A percentile compares a stretch with the other conserved stretches of the same genome.
phyloP scores from a whole-genome alignment of 257 asterid species.

The Coffea eugenioides region DNA sequence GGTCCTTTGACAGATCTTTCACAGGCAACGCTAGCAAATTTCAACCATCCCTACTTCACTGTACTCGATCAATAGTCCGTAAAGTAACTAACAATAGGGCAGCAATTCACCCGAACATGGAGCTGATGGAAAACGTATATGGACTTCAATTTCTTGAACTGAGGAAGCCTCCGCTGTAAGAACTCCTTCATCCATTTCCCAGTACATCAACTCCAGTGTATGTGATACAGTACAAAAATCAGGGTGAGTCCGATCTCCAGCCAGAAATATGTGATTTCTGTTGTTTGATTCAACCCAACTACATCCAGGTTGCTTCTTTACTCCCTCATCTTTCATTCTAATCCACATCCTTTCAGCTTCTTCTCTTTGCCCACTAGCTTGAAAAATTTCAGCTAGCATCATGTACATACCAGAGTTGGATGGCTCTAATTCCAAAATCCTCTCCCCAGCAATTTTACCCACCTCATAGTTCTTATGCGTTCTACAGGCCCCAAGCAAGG shows the following conservation, averaged over 20 bases:
- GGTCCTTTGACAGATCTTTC: neutral
- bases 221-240: slow-evolving; percentile 38
- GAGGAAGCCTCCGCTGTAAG: neutral
- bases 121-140: neutral
- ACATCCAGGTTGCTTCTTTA: slow-evolving; percentile 70
- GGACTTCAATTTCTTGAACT: slow-evolving; percentile 2
- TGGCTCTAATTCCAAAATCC: slow-evolving; percentile 54
- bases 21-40: neutral
- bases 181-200: slow-evolving; percentile 32
- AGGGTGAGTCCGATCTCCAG: slow-evolving; percentile 54
- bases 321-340: slow-evolving; percentile 57
- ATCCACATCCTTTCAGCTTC: slow-evolving; percentile 46
- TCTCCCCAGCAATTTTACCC: slow-evolving; percentile 59
- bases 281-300: slow-evolving; percentile 63
- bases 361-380: slow-evolving; percentile 49
- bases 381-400: slow-evolving; percentile 58
- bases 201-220: slow-evolving; percentile 38
- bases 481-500: slow-evolving; percentile 64
- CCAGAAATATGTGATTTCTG: slow-evolving; percentile 52
- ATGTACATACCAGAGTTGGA: slow-evolving; percentile 55
- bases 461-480: slow-evolving; percentile 45
- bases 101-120: neutral
- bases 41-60: neutral
- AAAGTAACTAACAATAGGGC: neutral
- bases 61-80: neutral